Percentiles rank a stretch among this genome's conserved stretches.
These are phyloP conservation scores for Talaromyces amestolkiae DNA, from an alignment of 2,329 filamentous ascomycete species.

Conservation along the genomic window DNA sequence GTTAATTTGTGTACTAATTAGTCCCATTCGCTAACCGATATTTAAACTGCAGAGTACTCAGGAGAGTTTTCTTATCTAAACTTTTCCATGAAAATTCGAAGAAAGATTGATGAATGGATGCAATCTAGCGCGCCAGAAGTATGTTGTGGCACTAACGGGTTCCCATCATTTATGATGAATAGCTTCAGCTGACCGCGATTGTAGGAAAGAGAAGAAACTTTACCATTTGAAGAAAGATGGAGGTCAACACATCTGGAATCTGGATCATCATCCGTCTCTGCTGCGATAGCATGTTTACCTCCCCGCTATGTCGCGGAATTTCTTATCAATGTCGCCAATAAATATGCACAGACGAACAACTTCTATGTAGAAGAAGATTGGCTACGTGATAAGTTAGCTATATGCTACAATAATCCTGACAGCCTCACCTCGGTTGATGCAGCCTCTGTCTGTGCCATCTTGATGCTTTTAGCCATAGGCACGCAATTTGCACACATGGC, in stretches of 20 bases:
- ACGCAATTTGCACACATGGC: slow-evolving; percentile 47
- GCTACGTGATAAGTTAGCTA: slow-evolving; percentile 39
- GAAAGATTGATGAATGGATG: slow-evolving; percentile 46
- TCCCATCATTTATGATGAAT: neutral
- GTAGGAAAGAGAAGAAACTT: slow-evolving; percentile 37
- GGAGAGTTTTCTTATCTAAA: slow-evolving; percentile 47
- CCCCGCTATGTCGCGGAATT: slow-evolving; percentile 46
- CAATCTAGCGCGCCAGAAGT: slow-evolving; percentile 38
- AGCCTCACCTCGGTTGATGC: slow-evolving; percentile 40
- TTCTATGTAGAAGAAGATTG: slow-evolving; percentile 45
- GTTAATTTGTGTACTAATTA: neutral
- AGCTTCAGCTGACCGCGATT: slow-evolving; percentile 13
- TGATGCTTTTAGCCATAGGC: slow-evolving; percentile 45
- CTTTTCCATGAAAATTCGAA: slow-evolving; percentile 44
- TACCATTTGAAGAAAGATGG: slow-evolving; percentile 44
- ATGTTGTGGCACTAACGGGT: neutral
- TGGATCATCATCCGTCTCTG: slow-evolving; percentile 36
- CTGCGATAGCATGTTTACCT: slow-evolving; percentile 41
- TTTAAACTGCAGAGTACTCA: slow-evolving; percentile 38
- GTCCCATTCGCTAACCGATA: neutral
- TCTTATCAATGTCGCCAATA: slow-evolving; percentile 44
- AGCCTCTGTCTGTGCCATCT: slow-evolving; percentile 41
- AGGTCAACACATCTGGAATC: slow-evolving; percentile 43
- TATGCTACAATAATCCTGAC: slow-evolving; percentile 38
- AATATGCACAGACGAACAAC: slow-evolving; percentile 45